Base-by-base conservation (phyloP, 176 grass and related monocot species). In the Hyparrhenia diplandra region DNA sequence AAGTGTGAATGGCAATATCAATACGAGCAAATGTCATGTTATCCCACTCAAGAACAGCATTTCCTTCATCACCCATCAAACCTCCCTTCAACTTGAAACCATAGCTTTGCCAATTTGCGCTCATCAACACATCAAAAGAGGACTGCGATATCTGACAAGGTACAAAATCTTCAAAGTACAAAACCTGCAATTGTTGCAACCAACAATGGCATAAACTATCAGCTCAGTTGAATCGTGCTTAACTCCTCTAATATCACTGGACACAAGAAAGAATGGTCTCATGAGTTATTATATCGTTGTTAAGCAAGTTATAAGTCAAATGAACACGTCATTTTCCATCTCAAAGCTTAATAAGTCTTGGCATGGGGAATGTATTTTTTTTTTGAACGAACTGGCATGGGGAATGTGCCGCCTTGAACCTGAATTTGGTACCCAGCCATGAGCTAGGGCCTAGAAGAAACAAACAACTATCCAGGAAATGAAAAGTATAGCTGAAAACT, bases 11-110 rank as follows among this genome's bases (percentile, higher is more conserved):
- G 9, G 83, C 80, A 85, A 94, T 94, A 82, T 94, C 92, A 73
- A 85, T 82, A 63, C 78, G 84, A 74, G 86, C 86, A 89, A 91
- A 84, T 84, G 73, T 20, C 81, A 87, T 84, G 28, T 76, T 83
- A 68, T 89, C 92, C 92, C 92, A 94, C 79, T 94, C 80, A 79
- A 94, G 89, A 57, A 87, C 77, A 43, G 59, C 76, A 82, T 87
- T 84, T 70, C 86, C 86, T 75, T 87, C 84, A 45, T 51, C 84
- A 72, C 89, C 89, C 63, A 91, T 57, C 40, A 80, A 80, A 69
- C 66, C 85, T 28, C 79, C 81, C 69, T 85, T 94, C 75, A 91
- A 75, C 77, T 83, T 94, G 69, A 89, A 85, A 72, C 92, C 92
- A 35, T 91, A 87, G 52, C 58, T 94, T 85, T 89, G 84, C 92